Evolutionary conservation across 2,329 filamentous ascomycete genomes (phyloP), one percentile per base, ranked within the genome.

Genomic region (Coniochaeta sp.): DNA sequence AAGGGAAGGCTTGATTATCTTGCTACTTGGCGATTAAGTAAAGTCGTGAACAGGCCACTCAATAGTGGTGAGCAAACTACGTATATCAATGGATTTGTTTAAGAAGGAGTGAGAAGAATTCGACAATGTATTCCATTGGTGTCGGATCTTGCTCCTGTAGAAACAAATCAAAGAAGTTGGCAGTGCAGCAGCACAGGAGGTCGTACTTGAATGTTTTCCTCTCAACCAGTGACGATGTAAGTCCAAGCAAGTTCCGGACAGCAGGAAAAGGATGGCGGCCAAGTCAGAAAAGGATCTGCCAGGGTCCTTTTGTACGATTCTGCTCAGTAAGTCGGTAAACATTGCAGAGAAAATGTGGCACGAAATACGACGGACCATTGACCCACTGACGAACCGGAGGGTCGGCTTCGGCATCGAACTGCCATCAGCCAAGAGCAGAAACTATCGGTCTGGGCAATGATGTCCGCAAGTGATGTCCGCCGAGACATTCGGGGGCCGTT

Each of bases 41-140:
- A 26, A 31, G n/a, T n/a, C n/a, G n/a, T n/a, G n/a, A n/a, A n/a
- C n/a, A n/a, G n/a, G n/a, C n/a, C n/a, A n/a, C n/a, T n/a, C n/a
- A n/a, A n/a, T n/a, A n/a, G n/a, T n/a, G n/a, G 14, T 31, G 24
- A 14, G 35, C n/a, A n/a, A n/a, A n/a, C 31, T 8, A 4, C 26
- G 24, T 20, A 16, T 12, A 28, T 10, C 30, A 60, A 35, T 60
- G 47, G 12, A 62, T 62, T 30, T 63, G 58, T 51, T 63, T 63
- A 28, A 63, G 60, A 14, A 65, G 58, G 31, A 64, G 61, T 22
- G 59, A 61, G 50, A 64, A 65, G 55, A 63, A 63, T 42, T 63
- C 58, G 48, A 59, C 54, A 14, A 60, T 55, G 52, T 61, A 63
- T 28, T 51, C 53, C 61, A 63, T 64, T 54, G 52, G 55, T 48